Conservation (phyloP, 2,329 filamentous ascomycete species). For the Pestalotiopsis sp. region DNA sequence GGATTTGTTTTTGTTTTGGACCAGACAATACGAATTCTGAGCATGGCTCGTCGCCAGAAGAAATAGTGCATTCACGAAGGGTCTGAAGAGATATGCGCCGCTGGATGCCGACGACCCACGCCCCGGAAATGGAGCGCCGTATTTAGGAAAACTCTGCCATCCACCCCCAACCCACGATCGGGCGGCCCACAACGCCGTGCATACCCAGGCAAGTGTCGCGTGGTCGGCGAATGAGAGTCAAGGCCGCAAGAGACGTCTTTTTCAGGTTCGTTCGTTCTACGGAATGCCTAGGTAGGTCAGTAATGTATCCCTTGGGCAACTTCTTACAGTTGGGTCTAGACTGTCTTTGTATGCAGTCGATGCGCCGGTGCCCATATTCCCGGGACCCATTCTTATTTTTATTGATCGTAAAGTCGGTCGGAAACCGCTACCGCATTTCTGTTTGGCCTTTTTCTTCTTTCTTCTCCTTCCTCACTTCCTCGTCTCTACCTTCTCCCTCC, state of each 20-base stretch:
- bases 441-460: background rate
- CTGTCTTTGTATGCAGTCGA: conserved; percentile 7
- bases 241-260: background rate
- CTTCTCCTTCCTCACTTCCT: background rate
- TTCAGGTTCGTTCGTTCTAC: background rate
- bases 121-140: background rate
- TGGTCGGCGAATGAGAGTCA: background rate
- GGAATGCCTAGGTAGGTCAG: too few relatives aligned
- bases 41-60: background rate
- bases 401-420: background rate
- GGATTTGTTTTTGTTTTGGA: background rate
- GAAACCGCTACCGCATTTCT: background rate
- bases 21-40: background rate
- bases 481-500: background rate
- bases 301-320: background rate
- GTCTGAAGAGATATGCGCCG: background rate
- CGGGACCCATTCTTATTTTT: background rate
- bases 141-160: conserved; percentile 7
- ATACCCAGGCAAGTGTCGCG: background rate
- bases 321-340: background rate
- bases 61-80: background rate
- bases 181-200: background rate
- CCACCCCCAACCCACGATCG: background rate
- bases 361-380: background rate
- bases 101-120: background rate